Base-by-base conservation (phyloP, 352 stramenopile species). In the Pythium diclinum region DNA sequence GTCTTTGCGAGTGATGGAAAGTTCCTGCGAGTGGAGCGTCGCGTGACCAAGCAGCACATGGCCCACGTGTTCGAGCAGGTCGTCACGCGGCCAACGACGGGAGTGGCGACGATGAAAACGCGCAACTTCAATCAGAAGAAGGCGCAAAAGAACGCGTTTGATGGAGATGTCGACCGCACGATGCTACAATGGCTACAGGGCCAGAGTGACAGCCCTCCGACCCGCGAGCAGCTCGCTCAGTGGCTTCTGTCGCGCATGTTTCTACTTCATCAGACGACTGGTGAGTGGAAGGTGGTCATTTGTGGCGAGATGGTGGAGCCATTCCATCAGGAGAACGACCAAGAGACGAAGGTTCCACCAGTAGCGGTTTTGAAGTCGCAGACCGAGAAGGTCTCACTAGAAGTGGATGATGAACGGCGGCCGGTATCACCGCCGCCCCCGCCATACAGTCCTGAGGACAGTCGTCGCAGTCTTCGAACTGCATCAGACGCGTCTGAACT, bases 241-340 rank as follows among this genome's bases (percentile, higher is more conserved):
- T 92, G 83, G 81, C 64, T 92, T 60, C 74, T 92, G 33, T 62
- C 70, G 17, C 79, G 81, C 44, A 81, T 88, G 74, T 38, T 80
- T 2, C 48, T 85, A 10, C 47, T 63, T 14, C 25, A 64, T 16
- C 10, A 30, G 19, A 10, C 47, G 8, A 49, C 57, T 32, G 38
- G 42, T 7, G 65, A 63, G 10, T 61, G 38, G 8, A 53, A 65
- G 38, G 14, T 60, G 0, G 7, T 25, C 3, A 36, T 46, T 23
- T 16, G 36, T 23, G 38, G 59, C 10, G 58, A 67, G 23, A 25
- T 53, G 8, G 30, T 40, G 14, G 28, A 62, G 21, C 9, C 44
- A 23, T 11, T 10, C 3, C n/a, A 2, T 30, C 34, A 42, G 7
- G 46, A 49, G 14, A 30, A 23, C 3, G 30, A 46, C 13, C n/a